These are phyloP conservation scores for Monosporascus sp. DNA, from an alignment of 2,329 filamentous ascomycete genomes.

Conservation along the genomic window DNA sequence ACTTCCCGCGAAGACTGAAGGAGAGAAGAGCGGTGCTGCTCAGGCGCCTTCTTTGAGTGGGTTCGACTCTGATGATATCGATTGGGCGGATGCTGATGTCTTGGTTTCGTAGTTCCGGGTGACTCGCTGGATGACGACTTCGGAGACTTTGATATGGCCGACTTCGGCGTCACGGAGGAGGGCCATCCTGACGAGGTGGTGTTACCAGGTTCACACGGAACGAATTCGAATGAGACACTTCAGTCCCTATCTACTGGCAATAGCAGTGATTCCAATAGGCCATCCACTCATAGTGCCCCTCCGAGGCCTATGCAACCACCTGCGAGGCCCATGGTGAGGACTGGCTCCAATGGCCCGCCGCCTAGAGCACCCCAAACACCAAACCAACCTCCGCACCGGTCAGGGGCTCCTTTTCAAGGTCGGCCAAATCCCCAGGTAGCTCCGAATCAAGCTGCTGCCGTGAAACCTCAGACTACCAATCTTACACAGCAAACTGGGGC, in stretches of 20 bases:
- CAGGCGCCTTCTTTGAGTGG: slow-evolving; percentile 31
- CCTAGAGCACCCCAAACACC: slow-evolving; percentile 31
- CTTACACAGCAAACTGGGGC: slow-evolving; percentile 19
- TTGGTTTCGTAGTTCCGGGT: slow-evolving; percentile 25
- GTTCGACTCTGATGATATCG: slow-evolving; percentile 37
- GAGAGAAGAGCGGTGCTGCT: slow-evolving; percentile 19
- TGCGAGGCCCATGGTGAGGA: slow-evolving; percentile 24
- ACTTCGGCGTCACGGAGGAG: slow-evolving; percentile 65
- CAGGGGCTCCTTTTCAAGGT: slow-evolving; percentile 17
- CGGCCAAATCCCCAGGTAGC: slow-evolving; percentile 18
- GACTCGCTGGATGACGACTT: slow-evolving; percentile 26
- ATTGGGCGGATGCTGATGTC: slow-evolving; percentile 28
- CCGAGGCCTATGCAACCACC: slow-evolving; percentile 33
- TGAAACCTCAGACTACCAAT: slow-evolving; percentile 12
- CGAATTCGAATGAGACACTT: slow-evolving; percentile 24
- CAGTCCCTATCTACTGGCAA: slow-evolving; percentile 13
- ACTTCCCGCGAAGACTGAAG: slow-evolving; percentile 21
- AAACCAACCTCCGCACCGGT: slow-evolving; percentile 24
- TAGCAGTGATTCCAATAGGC: slow-evolving; percentile 19
- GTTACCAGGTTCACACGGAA: slow-evolving; percentile 36
- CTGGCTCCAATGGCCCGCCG: slow-evolving; percentile 24
- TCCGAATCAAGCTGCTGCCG: slow-evolving; percentile 1
- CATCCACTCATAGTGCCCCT: slow-evolving; percentile 18
- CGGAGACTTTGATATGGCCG: slow-evolving; percentile 69
- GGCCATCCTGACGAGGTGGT: slow-evolving; percentile 74